phyloP scores from a whole-genome alignment of 768 basidiomycete genomes.

The Favolaschia claudopus region DNA sequence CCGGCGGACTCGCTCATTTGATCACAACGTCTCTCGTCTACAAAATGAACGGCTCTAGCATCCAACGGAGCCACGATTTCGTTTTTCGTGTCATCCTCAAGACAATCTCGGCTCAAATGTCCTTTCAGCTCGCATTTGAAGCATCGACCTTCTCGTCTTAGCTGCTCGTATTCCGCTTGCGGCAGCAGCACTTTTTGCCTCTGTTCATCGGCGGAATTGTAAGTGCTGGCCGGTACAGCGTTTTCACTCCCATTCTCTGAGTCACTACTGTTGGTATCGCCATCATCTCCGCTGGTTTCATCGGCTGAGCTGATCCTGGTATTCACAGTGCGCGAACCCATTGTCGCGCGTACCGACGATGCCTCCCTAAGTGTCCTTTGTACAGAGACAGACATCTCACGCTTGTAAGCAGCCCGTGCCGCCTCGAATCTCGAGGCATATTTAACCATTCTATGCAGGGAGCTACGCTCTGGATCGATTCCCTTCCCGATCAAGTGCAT shows the following conservation, averaged over 20 bases:
- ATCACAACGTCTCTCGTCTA: no score
- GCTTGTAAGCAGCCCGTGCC: not conserved
- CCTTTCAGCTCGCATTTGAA: constrained; percentile 31
- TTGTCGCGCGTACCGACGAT: constrained; percentile 6
- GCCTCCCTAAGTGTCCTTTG: constrained; percentile 7
- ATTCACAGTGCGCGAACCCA: no score
- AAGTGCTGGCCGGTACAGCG: not conserved
- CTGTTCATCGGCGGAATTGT: not conserved
- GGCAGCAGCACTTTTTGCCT: not conserved
- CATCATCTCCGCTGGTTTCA: no score
- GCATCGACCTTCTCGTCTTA: constrained; percentile 29
- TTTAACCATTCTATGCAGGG: constrained; percentile 1
- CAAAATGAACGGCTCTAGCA: no score
- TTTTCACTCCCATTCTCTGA: no score
- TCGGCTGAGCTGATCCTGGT: no score
- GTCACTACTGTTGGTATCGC: no score
- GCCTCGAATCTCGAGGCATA: constrained; percentile 8
- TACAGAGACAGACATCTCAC: constrained; percentile 5
- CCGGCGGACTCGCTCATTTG: no score
- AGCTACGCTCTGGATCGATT: constrained; percentile 4
- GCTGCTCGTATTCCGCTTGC: constrained; percentile 19
- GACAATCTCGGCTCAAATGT: constrained; percentile 32
- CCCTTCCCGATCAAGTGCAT: constrained; percentile 8
- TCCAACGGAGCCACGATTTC: no score
- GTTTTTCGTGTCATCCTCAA: no score